These are phyloP conservation scores for Aegilops sharonensis DNA, from an alignment of 176 grass and related monocot species.

Conservation along the genomic window DNA sequence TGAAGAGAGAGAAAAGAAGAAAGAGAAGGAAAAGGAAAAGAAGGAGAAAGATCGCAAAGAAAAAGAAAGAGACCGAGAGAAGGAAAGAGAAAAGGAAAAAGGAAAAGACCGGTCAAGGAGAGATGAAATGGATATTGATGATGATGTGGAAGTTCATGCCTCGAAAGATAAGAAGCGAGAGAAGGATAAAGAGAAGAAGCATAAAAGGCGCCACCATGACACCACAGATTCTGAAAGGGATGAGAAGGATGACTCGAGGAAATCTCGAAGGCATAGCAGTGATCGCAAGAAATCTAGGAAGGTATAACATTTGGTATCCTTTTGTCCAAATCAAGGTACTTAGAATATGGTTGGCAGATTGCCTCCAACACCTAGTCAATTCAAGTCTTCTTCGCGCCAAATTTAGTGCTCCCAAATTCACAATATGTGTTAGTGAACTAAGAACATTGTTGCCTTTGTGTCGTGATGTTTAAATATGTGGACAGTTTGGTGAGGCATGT, in stretches of 20 bases:
- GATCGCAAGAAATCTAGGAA: conserved; percentile 96
- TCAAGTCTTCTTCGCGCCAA: background rate
- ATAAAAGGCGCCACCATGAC: conserved; percentile 82
- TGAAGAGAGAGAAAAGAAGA: conserved; percentile 82
- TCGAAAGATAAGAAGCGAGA: conserved; percentile 84
- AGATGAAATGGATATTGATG: conserved; percentile 71
- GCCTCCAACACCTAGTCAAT: background rate
- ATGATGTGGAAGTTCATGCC: conserved; percentile 56
- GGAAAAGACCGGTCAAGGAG: conserved; percentile 71
- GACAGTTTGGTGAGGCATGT: conserved; percentile 4
- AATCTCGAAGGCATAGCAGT: conserved; percentile 72
- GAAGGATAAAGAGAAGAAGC: conserved; percentile 95
- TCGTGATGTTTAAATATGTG: conserved; percentile 12
- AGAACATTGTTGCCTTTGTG: background rate
- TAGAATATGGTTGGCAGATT: conserved; percentile 3
- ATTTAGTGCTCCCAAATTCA: conserved; percentile 18
- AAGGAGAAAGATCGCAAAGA: conserved; percentile 80
- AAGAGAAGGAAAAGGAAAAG: conserved; percentile 71
- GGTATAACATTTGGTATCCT: conserved; percentile 55
- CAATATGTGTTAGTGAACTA: background rate
- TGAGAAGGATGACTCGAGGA: conserved; percentile 64
- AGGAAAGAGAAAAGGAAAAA: conserved; percentile 68
- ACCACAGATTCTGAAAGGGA: conserved; percentile 59
- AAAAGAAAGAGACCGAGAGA: conserved; percentile 48
- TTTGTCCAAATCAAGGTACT: conserved; percentile 32